phyloP scores from a whole-genome alignment of 1,284 basidiomycete genomes.

The Uromyces viciae-fabae region DNA sequence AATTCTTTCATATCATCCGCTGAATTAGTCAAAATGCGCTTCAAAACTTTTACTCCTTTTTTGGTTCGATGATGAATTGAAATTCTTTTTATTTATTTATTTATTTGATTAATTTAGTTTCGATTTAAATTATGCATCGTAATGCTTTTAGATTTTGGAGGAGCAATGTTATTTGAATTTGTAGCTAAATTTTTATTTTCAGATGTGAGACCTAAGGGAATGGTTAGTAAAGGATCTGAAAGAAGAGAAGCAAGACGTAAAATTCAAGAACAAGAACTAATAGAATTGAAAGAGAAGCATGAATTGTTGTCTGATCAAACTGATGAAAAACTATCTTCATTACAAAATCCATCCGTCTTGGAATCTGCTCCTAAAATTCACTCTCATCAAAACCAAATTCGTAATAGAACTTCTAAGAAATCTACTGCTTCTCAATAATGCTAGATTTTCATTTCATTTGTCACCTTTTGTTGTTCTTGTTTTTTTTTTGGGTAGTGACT shows the following conservation, averaged over 20 bases:
- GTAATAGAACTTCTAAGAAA: not conserved
- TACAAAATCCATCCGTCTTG: not conserved
- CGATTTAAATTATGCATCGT: constrained; percentile 68
- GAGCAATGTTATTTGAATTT: constrained; percentile 79
- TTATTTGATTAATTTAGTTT: constrained; percentile 62
- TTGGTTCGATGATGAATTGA: not conserved
- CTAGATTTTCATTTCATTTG: not conserved
- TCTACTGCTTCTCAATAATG: not conserved
- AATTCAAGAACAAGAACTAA: constrained; percentile 33
- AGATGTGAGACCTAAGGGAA: constrained; percentile 74
- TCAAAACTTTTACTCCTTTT: constrained; percentile 1
- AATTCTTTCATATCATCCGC: no score
- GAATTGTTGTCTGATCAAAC: no score
- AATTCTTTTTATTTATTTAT: not conserved
- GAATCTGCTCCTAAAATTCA: not conserved
- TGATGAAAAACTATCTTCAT: not conserved
- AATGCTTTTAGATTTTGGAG: constrained; percentile 84
- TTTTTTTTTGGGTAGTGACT: no score
- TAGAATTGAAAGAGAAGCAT: not conserved
- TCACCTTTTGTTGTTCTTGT: not conserved
- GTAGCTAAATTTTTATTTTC: constrained; percentile 83
- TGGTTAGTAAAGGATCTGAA: constrained; percentile 69
- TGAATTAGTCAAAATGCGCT: no score
- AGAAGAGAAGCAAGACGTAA: constrained; percentile 46
- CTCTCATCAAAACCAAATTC: not conserved